phyloP scores from a whole-genome alignment of 208 protist species.

The Trypanosoma mega region DNA sequence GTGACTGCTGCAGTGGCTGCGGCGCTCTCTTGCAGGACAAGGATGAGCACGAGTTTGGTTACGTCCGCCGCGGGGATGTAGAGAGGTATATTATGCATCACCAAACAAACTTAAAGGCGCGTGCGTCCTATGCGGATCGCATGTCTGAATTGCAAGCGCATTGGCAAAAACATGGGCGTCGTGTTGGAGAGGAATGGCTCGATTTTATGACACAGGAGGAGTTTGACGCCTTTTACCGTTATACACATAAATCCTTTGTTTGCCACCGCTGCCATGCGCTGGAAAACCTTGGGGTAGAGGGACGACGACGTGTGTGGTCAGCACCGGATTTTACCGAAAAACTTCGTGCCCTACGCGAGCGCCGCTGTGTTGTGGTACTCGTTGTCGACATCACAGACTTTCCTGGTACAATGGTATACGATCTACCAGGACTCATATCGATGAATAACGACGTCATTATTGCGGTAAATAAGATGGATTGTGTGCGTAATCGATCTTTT shows the following conservation, averaged over 20 bases:
- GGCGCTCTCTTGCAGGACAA: conserved; percentile 83
- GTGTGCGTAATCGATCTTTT: conserved; percentile 81
- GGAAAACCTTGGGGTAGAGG: conserved; percentile 81
- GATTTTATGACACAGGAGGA: conserved; percentile 94
- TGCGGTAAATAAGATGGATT: conserved; percentile 92
- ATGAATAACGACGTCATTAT: conserved; percentile 94
- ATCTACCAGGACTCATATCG: conserved; percentile 86
- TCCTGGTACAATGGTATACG: conserved; percentile 88
- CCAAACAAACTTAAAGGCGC: conserved; percentile 41
- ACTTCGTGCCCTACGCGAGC: conserved; percentile 77
- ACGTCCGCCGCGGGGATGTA: conserved; percentile 72
- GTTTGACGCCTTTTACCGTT: conserved; percentile 89
- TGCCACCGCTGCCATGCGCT: conserved; percentile 89
- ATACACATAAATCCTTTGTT: conserved; percentile 64
- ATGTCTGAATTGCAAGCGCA: conserved; percentile 89
- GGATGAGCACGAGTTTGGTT: conserved; percentile 72
- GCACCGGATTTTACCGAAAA: conserved; percentile 90
- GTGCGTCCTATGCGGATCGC: conserved; percentile 81
- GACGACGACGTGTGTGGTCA: conserved; percentile 82
- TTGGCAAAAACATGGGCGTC: conserved; percentile 89
- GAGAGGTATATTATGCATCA: conserved; percentile 68
- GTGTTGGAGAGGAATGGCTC: conserved; percentile 91
- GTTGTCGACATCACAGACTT: conserved; percentile 93
- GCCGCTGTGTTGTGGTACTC: conserved; percentile 81
- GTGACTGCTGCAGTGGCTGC: conserved; percentile 86